phyloP scores from a whole-genome alignment of 2,329 filamentous ascomycete species.

The Aspergillus sp. region DNA sequence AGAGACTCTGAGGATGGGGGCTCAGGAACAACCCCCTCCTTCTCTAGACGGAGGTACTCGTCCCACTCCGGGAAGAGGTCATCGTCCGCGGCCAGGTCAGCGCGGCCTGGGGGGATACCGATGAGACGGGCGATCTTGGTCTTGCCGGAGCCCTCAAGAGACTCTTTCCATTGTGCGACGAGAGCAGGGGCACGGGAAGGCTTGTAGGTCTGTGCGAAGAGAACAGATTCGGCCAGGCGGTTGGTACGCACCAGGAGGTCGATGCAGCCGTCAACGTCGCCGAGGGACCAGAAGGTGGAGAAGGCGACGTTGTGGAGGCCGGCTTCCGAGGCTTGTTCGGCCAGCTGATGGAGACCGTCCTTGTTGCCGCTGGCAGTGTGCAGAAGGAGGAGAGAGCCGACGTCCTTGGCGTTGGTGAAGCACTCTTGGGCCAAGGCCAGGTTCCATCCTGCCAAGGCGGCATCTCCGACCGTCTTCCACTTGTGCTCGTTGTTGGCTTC shows the following conservation, averaged over 20 bases:
- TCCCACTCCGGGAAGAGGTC: constrained; percentile 98
- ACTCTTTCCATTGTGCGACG: constrained; percentile 78
- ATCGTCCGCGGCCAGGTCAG: constrained; percentile 56
- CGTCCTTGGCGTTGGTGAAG: constrained; percentile 85
- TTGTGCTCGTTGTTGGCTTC: constrained; percentile 90
- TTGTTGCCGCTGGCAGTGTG: constrained; percentile 83
- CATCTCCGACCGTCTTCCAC: constrained; percentile 96
- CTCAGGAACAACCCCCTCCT: constrained; percentile 59
- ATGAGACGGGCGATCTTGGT: constrained; percentile 80
- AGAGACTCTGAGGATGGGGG: constrained; percentile 42
- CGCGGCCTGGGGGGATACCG: constrained; percentile 75
- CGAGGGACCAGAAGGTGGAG: constrained; percentile 82
- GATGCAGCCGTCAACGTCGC: constrained; percentile 78
- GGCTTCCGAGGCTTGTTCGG: constrained; percentile 71
- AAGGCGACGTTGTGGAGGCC: constrained; percentile 93
- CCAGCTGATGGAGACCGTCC: constrained; percentile 71
- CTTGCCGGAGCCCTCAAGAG: constrained; percentile 81
- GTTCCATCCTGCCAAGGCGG: constrained; percentile 84
- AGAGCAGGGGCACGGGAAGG: constrained; percentile 71
- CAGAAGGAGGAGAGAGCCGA: constrained; percentile 83
- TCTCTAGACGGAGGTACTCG: constrained; percentile 80
- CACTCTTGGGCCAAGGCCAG: constrained; percentile 87
- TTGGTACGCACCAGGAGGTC: constrained; percentile 77
- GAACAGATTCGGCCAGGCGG: constrained; percentile 78
- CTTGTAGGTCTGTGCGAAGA: constrained; percentile 95